These are phyloP conservation scores for Pseudocercospora crystallina DNA, from an alignment of 2,329 filamentous ascomycete genomes.

Conservation along the genomic window DNA sequence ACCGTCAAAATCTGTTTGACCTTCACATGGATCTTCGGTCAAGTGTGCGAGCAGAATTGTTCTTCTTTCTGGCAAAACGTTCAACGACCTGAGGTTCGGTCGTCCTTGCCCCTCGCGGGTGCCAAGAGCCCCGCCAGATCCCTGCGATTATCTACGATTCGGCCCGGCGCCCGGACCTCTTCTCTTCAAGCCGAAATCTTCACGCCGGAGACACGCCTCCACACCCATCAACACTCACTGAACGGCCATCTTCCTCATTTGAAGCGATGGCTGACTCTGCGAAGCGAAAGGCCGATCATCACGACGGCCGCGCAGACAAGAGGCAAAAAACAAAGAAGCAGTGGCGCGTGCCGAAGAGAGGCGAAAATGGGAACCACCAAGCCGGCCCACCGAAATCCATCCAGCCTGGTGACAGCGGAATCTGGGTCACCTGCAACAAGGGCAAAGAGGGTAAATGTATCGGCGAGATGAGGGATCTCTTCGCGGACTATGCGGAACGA, in stretches of 20 bases:
- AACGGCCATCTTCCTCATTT: not conserved
- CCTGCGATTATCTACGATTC: too few species aligned
- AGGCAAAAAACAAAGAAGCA: constrained; percentile 32
- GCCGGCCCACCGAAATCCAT: constrained; percentile 40
- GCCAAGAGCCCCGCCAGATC: too few species aligned
- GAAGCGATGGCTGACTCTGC: constrained; percentile 5
- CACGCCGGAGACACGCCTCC: not conserved
- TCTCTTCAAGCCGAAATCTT: too few species aligned
- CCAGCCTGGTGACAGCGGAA: constrained; percentile 68
- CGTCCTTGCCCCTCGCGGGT: too few species aligned
- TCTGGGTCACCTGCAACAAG: constrained; percentile 76
- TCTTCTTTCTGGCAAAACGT: too few species aligned
- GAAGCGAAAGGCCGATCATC: constrained; percentile 7
- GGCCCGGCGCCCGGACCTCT: too few species aligned
- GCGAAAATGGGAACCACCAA: constrained; percentile 28
- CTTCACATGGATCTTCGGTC: too few species aligned
- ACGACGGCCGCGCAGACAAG: not conserved
- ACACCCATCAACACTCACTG: not conserved
- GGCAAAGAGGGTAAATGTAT: constrained; percentile 70
- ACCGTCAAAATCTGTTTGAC: too few species aligned
- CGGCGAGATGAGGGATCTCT: constrained; percentile 64
- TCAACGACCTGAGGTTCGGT: too few species aligned
- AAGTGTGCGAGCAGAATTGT: too few species aligned
- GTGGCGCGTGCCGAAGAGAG: constrained; percentile 43
- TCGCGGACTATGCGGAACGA: constrained; percentile 65